These are phyloP conservation scores for Eucalyptus fibrosa DNA, from an alignment of 345 rosid species.

Conservation along the genomic window DNA sequence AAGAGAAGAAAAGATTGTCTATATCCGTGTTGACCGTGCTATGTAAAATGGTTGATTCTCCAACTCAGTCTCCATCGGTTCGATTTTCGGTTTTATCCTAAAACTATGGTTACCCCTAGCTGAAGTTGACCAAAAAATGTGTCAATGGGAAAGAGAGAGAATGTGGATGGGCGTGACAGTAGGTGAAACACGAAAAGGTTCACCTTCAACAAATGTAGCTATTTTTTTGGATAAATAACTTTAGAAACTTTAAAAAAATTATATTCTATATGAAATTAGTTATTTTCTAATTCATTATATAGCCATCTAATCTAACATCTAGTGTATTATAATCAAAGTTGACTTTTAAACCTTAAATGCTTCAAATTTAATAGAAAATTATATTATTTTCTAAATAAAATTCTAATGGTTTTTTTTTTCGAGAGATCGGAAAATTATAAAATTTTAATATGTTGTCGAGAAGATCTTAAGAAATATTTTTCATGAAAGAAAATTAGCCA, in stretches of 20 bases:
- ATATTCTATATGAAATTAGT: not conserved
- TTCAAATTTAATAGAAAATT: not conserved
- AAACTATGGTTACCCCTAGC: too few relatives aligned
- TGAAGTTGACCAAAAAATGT: too few relatives aligned
- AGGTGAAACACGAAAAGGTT: not conserved
- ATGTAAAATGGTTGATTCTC: too few relatives aligned
- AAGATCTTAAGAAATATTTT: too few relatives aligned
- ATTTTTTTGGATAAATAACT: not conserved
- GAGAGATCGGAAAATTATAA: too few relatives aligned
- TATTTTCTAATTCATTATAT: not conserved
- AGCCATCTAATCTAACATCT: not conserved
- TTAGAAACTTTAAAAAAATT: not conserved
- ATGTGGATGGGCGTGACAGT: not conserved
- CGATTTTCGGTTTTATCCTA: too few relatives aligned
- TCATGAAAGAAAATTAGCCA: too few relatives aligned
- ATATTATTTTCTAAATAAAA: not conserved
- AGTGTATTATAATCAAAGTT: too few relatives aligned
- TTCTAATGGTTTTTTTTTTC: too few relatives aligned
- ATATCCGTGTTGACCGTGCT: too few relatives aligned
- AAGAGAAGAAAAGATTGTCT: too few relatives aligned
- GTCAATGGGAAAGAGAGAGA: not conserved
- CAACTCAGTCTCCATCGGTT: accelerated
- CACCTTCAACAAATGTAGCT: not conserved
- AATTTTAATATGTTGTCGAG: too few relatives aligned
- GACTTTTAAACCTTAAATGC: not conserved